A percentile compares a stretch with the other conserved stretches of the same genome.
Evolutionary conservation across 2,329 filamentous ascomycete genomes (phyloP).

Genomic region (Biscogniauxia marginata): DNA sequence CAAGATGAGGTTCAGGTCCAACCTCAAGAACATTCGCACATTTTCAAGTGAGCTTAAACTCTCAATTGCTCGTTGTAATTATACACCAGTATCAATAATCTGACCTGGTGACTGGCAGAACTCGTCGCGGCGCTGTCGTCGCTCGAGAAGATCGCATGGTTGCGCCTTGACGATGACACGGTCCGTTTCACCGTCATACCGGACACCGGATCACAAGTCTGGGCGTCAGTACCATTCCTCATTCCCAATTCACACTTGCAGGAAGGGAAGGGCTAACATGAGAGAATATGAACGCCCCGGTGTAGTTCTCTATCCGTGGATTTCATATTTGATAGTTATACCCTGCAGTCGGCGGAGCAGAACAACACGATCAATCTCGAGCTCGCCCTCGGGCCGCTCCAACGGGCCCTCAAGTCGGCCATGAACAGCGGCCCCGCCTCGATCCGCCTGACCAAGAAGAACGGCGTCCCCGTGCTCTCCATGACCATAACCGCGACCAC

Average conservation of each 20-base stretch:
- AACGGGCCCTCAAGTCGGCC: conserved; percentile 89
- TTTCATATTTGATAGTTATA: conserved; percentile 83
- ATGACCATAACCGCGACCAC: conserved; percentile 85
- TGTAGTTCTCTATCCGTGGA: conserved; percentile 63
- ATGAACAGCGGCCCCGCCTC: conserved; percentile 77
- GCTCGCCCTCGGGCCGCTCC: conserved; percentile 81
- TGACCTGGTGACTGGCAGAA: conserved; percentile 41
- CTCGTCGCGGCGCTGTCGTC: conserved; percentile 63
- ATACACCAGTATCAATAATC: conserved; percentile 7
- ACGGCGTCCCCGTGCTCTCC: conserved; percentile 79
- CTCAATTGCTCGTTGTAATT: neutral
- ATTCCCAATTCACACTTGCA: conserved; percentile 18
- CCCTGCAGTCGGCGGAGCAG: conserved; percentile 77
- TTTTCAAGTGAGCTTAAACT: conserved; percentile 54
- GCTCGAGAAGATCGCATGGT: conserved; percentile 82
- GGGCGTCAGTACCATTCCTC: conserved; percentile 65
- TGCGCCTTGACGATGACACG: conserved; percentile 81
- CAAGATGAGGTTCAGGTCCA: conserved; percentile 65
- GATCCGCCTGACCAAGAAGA: conserved; percentile 89
- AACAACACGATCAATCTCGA: conserved; percentile 95
- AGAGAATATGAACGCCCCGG: neutral
- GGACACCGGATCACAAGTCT: conserved; percentile 92
- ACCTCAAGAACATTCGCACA: conserved; percentile 64
- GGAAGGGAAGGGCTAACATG: conserved; percentile 35
- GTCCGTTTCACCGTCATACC: conserved; percentile 95